Evolutionary conservation across 371 early-diverging fungal species (phyloP), one percentile per base, ranked within the genome.

Genomic region (Mucor irregularis): DNA sequence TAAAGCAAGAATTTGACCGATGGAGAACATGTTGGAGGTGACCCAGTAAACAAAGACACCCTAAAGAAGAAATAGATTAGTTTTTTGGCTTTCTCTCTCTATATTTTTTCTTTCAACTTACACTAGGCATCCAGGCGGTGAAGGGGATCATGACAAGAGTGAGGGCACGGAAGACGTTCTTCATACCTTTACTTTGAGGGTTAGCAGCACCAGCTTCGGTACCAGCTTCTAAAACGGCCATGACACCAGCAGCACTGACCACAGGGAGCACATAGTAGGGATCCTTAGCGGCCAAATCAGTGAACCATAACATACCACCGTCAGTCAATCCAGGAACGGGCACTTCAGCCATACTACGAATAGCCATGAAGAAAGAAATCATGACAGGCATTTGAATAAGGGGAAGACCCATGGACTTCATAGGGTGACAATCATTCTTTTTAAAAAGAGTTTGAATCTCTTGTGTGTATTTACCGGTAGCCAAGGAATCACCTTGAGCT

Each of bases 11-110:
- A 88, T 80, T 73, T 93, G 95, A 16, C 68, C 63, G 16, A 90
- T 74, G 4, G 93, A 90, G 62, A 87, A 81, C 4, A 77, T 13
- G 68, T 91, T 93, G 52, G 88, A 88, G 16, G 88, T 80, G 44
- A 91, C 68, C 93, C 93, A 94, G 71, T 94, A 94, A 28, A 93
- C 76, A 74, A 93, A 92, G 17, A 96, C 82, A 19, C 80, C 84
- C 88, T 89, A 54, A 43, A 48, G n/a, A n/a, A n/a, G n/a, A n/a
- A n/a, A n/a, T n/a, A n/a, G n/a, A n/a, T n/a, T n/a, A n/a, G n/a
- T n/a, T n/a, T n/a, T n/a, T n/a, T n/a, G n/a, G n/a, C n/a, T n/a
- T n/a, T n/a, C n/a, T n/a, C n/a, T n/a, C n/a, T n/a, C n/a, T n/a
- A n/a, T n/a, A n/a, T 6, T 39, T 19, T 38, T 38, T 38, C 4